A percentile compares a stretch with the other conserved stretches of the same genome.
Conservation (phyloP, 2,329 filamentous ascomycete species). For the Aureobasidium leucospermi region DNA sequence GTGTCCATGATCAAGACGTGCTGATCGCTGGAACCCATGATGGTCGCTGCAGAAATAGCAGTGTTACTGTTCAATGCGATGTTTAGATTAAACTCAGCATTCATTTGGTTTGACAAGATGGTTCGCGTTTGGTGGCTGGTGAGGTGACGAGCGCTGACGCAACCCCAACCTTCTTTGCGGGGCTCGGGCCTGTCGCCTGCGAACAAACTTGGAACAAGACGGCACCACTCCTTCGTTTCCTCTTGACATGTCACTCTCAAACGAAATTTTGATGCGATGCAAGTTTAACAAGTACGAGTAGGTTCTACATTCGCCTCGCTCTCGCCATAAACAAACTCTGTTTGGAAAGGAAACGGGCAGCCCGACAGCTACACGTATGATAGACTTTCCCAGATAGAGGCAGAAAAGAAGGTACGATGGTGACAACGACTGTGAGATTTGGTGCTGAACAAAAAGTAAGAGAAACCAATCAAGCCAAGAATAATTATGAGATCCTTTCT, state of each 20-base stretch:
- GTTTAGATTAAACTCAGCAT: neutral
- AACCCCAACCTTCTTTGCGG: neutral
- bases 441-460: neutral
- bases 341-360: too few relatives aligned
- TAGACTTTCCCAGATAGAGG: too few relatives aligned
- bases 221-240: neutral
- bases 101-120: neutral
- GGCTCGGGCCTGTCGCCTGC: neutral
- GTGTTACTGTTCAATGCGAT: neutral
- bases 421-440: too few relatives aligned
- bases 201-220: neutral
- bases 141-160: conserved; percentile 9
- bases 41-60: neutral
- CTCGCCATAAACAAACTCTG: too few relatives aligned
- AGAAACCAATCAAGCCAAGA: neutral
- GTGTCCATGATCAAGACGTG: neutral
- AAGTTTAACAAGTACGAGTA: too few relatives aligned
- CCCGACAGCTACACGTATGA: too few relatives aligned
- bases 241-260: neutral
- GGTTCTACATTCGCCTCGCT: too few relatives aligned
- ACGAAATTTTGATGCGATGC: too few relatives aligned
- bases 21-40: neutral
- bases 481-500: neutral
- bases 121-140: neutral
- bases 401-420: too few relatives aligned